Evolutionary conservation across 2,329 filamentous ascomycete genomes (phyloP).

Genomic region (Periconia digitata): DNA sequence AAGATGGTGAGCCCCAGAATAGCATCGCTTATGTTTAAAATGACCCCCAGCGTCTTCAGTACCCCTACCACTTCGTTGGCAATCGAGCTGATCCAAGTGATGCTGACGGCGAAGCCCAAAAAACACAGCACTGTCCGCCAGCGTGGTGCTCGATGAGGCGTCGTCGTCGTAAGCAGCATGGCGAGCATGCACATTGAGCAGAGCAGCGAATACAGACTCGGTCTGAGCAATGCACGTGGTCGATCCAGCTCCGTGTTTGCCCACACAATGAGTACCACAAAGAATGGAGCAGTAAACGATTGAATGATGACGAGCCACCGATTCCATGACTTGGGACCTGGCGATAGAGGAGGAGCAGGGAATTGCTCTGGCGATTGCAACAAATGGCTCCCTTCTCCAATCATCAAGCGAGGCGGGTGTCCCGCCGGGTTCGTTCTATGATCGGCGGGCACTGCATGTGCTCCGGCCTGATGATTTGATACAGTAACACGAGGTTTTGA

Average conservation of each 20-base stretch:
- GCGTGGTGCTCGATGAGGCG: slow-evolving; percentile 65
- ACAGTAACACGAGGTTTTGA: slow-evolving; percentile 11
- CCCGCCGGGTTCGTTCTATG: slow-evolving; percentile 20
- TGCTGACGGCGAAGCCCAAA: slow-evolving; percentile 85
- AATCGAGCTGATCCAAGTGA: slow-evolving; percentile 95
- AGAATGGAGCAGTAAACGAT: slow-evolving; percentile 82
- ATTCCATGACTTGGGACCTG: slow-evolving; percentile 68
- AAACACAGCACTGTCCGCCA: slow-evolving; percentile 82
- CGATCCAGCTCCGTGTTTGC: slow-evolving; percentile 64
- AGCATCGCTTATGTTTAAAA: slow-evolving; percentile 90
- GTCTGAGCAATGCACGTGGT: slow-evolving; percentile 61
- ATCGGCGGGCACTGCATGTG: slow-evolving; percentile 5
- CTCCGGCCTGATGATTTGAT: slow-evolving; percentile 1
- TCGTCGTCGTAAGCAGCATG: slow-evolving; percentile 69
- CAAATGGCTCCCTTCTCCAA: slow-evolving; percentile 37
- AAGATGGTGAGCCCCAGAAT: slow-evolving; percentile 95
- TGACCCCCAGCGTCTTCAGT: slow-evolving; percentile 88
- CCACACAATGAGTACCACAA: slow-evolving; percentile 77
- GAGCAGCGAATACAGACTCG: slow-evolving; percentile 46
- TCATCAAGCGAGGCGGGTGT: slow-evolving; percentile 29
- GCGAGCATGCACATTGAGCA: slow-evolving; percentile 67
- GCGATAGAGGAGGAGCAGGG: slow-evolving; percentile 14
- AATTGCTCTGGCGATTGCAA: slow-evolving; percentile 41
- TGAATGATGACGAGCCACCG: slow-evolving; percentile 87
- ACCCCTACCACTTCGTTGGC: slow-evolving; percentile 95